Base-by-base conservation (phyloP, 805 yeast genomes). In the Lipomyces sp. region DNA sequence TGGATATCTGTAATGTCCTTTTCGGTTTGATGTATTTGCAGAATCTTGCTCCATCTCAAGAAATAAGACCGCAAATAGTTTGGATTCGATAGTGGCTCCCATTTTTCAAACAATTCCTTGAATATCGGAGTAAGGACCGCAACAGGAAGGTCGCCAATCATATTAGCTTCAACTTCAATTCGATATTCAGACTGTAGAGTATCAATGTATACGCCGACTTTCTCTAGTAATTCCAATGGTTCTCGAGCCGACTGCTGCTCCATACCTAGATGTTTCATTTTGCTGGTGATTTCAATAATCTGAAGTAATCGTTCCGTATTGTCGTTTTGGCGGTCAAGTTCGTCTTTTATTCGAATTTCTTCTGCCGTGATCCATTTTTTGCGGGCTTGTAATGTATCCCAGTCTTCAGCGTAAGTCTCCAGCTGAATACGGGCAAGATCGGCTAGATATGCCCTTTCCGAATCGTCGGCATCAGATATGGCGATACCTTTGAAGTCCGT, bases 81-180 rank as follows among this genome's bases (percentile, higher is more conserved):
- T 2, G 68, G 65, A 7, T 74, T 58, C 13, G 65, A 61, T 3
- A 65, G 54, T 0, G 76, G 73, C 36, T 68, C 62, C 78, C 81
- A 77, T 1, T 49, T 3, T 1, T 55, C 58, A 22, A 74, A n/a
- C 3, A 45, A 38, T 14, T 28, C 35, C n/a, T 53, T 39, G 2
- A 61, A 51, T 6, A 53, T 40, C 6, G 59, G 58, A 5, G 43
- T 24, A 1, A 63, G 22, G 2, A 58, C 57, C 4, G 63, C 57
- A 26, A 62, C 61, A 13, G 66, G 65, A 8, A 64, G 34, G 39
- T 63, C 60, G 36, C 65, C 64, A 10, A 65, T 40, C n/a, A 42
- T 39, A 26, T 42, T 52, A 18, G 39, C 29, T 18, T 51, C 53
- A 11, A 52, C 39, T 29, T 61, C 63, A 7, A 39, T 40, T 7